These are phyloP conservation scores for Aegilops umbellulata DNA, from an alignment of 176 grass and related monocot genomes.

Conservation along the genomic window DNA sequence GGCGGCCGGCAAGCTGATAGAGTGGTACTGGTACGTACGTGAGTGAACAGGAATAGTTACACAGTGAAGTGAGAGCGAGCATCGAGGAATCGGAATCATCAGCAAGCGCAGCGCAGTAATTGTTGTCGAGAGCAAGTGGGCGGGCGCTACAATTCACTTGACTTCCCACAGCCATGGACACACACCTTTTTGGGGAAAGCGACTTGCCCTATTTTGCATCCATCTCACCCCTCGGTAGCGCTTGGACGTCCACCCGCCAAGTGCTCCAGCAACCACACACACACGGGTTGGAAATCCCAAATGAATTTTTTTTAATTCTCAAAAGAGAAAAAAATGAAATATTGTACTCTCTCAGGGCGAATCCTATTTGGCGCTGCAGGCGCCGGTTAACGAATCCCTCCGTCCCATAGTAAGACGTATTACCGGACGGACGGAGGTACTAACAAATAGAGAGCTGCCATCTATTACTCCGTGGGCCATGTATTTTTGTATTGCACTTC, in stretches of 20 bases:
- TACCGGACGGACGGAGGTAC: too few relatives aligned
- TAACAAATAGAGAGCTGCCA: too few relatives aligned
- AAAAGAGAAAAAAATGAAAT: too few relatives aligned
- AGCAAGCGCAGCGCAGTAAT: background rate
- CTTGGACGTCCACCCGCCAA: background rate
- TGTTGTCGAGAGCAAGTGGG: background rate
- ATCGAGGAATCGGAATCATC: background rate
- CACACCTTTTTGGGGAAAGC: conserved; percentile 13
- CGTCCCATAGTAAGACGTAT: too few relatives aligned
- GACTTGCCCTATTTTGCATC: background rate
- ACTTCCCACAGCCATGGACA: background rate
- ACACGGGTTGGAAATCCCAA: too few relatives aligned
- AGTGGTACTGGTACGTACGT: background rate
- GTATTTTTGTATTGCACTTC: too few relatives aligned
- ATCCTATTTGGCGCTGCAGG: too few relatives aligned
- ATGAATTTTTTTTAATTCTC: too few relatives aligned
- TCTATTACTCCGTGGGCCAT: too few relatives aligned
- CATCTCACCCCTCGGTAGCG: background rate
- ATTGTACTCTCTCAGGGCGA: too few relatives aligned
- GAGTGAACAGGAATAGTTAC: background rate
- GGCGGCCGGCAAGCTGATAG: background rate
- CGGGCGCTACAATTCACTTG: background rate
- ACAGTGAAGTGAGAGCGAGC: background rate
- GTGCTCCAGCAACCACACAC: too few relatives aligned
- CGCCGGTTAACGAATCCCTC: too few relatives aligned